Conservation (phyloP, 345 rosid genomes). For the Psidium friedrichsthalianum region DNA sequence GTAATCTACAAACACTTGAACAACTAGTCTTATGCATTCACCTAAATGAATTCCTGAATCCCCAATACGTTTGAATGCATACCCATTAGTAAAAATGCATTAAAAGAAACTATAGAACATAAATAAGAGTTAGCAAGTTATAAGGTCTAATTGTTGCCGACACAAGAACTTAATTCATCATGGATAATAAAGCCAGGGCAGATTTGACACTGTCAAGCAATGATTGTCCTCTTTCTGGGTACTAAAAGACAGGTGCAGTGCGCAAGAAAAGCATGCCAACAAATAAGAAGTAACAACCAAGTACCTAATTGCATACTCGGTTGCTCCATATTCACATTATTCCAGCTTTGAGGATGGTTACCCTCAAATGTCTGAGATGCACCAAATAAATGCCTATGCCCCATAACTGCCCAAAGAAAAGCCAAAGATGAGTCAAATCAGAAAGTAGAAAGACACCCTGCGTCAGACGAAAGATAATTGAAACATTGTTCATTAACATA, state of each 20-base stretch:
- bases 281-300: not conserved
- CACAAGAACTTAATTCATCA: not conserved
- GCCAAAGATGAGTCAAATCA: not conserved
- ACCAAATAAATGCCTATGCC: slow-evolving; percentile 49
- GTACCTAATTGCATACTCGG: slow-evolving; percentile 35
- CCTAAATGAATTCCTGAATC: not conserved
- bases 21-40: not conserved
- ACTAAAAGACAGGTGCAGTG: not conserved
- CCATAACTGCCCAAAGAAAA: slow-evolving; percentile 28
- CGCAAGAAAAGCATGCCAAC: not conserved
- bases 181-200: not conserved
- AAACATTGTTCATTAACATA: not conserved
- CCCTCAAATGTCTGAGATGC: slow-evolving; percentile 40
- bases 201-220: not conserved
- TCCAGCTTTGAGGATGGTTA: slow-evolving; percentile 64
- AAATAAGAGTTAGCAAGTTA: not conserved
- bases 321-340: slow-evolving; percentile 47
- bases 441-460: not conserved
- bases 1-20: not conserved
- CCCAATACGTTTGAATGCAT: not conserved
- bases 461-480: not conserved
- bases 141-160: not conserved
- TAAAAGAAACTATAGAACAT: not conserved
- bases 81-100: not conserved
- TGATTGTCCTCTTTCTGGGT: not conserved